phyloP scores from a whole-genome alignment of 805 yeast genomes.

The Kazachstania taianensis region DNA sequence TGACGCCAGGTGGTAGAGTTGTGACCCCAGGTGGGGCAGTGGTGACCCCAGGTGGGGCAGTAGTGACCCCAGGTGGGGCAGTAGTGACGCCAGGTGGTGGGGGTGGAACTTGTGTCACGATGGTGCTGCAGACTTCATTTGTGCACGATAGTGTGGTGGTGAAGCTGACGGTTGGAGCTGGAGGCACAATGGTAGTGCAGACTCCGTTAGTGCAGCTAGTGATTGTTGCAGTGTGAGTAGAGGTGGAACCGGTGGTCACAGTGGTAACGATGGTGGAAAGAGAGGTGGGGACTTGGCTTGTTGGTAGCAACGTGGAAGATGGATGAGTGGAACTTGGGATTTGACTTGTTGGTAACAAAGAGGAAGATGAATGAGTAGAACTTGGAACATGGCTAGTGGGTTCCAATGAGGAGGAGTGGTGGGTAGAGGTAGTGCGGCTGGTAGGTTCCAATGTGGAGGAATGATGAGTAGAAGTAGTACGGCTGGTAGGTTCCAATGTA shows the following conservation, averaged over 20 bases:
- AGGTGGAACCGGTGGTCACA: too few species aligned
- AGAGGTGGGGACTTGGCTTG: conserved; percentile 1
- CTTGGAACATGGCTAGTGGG: background rate
- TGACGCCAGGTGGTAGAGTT: too few species aligned
- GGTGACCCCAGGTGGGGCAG: too few species aligned
- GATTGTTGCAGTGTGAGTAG: background rate
- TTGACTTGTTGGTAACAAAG: background rate
- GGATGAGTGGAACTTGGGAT: background rate
- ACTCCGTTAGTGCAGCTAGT: background rate
- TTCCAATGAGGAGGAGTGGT: background rate
- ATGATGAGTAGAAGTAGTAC: background rate
- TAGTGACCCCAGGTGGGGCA: conserved; percentile 1
- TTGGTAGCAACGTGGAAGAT: background rate
- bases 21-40: too few species aligned
- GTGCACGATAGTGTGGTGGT: too few species aligned
- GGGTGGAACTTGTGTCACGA: too few species aligned
- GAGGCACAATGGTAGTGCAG: background rate
- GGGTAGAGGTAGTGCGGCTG: background rate
- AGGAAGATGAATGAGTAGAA: background rate
- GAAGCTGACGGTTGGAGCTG: too few species aligned
- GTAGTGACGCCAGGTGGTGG: too few species aligned
- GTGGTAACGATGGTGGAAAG: background rate
- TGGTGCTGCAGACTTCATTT: too few species aligned
- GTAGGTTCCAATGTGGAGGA: background rate
- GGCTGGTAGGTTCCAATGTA: background rate